Evolutionary conservation across 495 filamentous ascomycete genomes (phyloP).

Genomic region (Penicillium goetzii): DNA sequence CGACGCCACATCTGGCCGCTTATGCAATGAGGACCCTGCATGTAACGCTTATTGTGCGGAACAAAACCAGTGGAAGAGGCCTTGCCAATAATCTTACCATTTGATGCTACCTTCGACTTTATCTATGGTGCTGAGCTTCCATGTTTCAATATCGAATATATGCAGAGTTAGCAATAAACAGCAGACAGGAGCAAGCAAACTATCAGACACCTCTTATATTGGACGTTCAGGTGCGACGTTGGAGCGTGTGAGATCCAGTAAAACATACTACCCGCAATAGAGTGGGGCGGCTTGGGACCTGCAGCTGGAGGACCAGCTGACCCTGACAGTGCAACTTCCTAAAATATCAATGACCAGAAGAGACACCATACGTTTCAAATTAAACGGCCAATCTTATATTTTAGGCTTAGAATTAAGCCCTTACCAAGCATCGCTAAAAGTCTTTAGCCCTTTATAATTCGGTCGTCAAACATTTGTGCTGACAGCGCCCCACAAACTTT

Average conservation of each 20-base stretch:
- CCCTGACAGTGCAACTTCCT: neutral
- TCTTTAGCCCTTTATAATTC: neutral
- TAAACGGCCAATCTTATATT: neutral
- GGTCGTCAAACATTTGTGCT: neutral
- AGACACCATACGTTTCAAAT: neutral
- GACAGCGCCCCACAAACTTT: neutral
- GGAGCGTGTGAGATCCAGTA: too few relatives aligned
- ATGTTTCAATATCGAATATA: neutral
- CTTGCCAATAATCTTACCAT: neutral
- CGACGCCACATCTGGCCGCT: neutral
- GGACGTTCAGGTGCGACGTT: neutral
- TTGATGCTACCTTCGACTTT: neutral
- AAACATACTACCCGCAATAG: neutral
- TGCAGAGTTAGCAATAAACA: neutral
- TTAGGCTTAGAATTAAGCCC: neutral
- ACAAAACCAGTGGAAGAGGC: neutral
- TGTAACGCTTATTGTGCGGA: neutral
- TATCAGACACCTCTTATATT: neutral
- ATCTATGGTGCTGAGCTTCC: neutral
- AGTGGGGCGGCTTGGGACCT: neutral
- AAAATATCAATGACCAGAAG: neutral
- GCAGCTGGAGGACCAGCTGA: neutral
- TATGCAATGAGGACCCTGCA: slow-evolving; percentile 1
- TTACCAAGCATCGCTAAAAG: neutral
- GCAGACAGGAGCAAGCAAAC: neutral